Evolutionary conservation across 768 basidiomycete species (phyloP), one percentile per base, ranked within the genome.

Genomic region (Podaxis sp.): DNA sequence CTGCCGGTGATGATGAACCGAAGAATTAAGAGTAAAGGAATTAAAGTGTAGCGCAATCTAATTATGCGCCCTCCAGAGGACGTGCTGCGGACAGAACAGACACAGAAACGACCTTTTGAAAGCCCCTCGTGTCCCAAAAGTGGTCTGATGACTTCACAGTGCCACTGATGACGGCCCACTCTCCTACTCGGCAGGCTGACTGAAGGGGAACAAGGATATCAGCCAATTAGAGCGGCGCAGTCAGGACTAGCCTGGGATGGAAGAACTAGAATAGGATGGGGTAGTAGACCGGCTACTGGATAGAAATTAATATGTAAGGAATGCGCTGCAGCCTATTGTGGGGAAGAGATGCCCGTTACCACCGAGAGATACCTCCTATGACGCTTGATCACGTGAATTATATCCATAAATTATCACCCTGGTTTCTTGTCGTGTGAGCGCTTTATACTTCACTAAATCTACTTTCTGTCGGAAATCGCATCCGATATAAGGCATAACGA

Each of bases 51-150:
- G 6, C 17, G 22, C 17, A 53, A 22, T 9, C 7, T 57, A 57
- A 7, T 38, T 9, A 19, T 53, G 33, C 49, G 39, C 19, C 26
- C 54, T 57, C 62, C 39, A 30, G 48, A 51, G 33, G 28, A 39
- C 54, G 30, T 51, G 57, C 58, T 58, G 63, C 58, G 63, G 57
- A 40, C 4, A 57, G 22, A 36, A 52, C 17, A 26, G 12, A 36
- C n/a, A 30, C n/a, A 44, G 17, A 2, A n/a, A 42, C 1, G 56
- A 57, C 36, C 5, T 8, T 24, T 26, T n/a, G 56, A 36, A 26
- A 33, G 19, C 44, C 42, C 42, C 5, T 39, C 19, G 28, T 52
- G 17, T 30, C 48, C 46, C 19, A 54, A 51, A 51, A 64, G 24
- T 22, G 51, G 52, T 9, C 30, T 28, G 40, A 33, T 53, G 57